Percentiles rank a stretch among this genome's conserved stretches.
Evolutionary conservation across 1,139 yeast genomes (phyloP).

Genomic region (Diutina rugosa): DNA sequence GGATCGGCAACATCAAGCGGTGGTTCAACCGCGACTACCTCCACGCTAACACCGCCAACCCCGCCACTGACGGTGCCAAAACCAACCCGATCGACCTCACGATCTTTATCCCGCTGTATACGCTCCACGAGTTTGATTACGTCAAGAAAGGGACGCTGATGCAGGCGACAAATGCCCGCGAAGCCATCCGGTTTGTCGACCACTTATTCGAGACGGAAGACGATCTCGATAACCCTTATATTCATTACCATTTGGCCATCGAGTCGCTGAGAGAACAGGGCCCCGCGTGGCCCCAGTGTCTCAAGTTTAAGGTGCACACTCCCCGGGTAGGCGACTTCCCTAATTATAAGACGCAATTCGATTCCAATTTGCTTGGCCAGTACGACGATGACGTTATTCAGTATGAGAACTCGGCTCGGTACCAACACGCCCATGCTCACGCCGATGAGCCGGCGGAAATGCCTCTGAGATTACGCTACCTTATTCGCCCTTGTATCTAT

Average conservation of each 20-base stretch:
- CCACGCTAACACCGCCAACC: constrained; percentile 8
- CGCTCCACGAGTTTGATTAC: constrained; percentile 44
- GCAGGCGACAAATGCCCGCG: constrained; percentile 43
- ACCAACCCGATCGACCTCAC: constrained; percentile 12
- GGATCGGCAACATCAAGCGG: constrained; percentile 44
- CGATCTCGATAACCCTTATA: constrained; percentile 3
- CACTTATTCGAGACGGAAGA: constrained; percentile 14
- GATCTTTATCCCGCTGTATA: constrained; percentile 37
- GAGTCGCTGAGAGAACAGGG: constrained; percentile 29
- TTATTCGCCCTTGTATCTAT: constrained; percentile 38
- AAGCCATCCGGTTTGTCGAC: constrained; percentile 43
- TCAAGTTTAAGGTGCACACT: constrained; percentile 26
- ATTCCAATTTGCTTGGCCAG: constrained; percentile 10
- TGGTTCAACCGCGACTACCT: constrained; percentile 37
- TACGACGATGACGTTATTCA: constrained; percentile 14
- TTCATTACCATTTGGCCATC: constrained; percentile 13
- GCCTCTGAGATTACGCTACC: constrained; percentile 34
- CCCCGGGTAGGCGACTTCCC: constrained; percentile 39
- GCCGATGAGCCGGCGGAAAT: constrained; percentile 27
- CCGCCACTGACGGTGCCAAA: not conserved
- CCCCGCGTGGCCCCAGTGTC: constrained; percentile 38
- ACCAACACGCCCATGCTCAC: constrained; percentile 15
- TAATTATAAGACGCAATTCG: constrained; percentile 23
- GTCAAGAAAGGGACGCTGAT: constrained; percentile 41
- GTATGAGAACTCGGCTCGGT: constrained; percentile 20